phyloP scores from a whole-genome alignment of 805 yeast species.

The Spathaspora girioi region DNA sequence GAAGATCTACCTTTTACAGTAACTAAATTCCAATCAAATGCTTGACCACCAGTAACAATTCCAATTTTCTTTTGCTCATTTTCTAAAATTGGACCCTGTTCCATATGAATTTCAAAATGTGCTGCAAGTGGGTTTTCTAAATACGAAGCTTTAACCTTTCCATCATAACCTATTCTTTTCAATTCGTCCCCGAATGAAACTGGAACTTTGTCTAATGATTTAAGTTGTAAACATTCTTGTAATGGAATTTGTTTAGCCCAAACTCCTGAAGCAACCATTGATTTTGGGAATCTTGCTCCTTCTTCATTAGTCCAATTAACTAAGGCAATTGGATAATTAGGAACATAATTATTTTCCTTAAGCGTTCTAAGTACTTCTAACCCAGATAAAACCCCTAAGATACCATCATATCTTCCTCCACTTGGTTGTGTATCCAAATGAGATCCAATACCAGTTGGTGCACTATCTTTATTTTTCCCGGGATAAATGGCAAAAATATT shows the following conservation, averaged over 20 bases:
- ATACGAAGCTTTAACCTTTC: conserved; percentile 46
- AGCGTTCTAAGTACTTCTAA: conserved; percentile 64
- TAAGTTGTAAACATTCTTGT: conserved; percentile 48
- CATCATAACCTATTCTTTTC: conserved; percentile 60
- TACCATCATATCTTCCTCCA: conserved; percentile 76
- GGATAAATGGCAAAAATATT: conserved; percentile 65
- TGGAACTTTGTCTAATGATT: conserved; percentile 49
- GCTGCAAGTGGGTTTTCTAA: conserved; percentile 55
- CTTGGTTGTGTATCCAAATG: conserved; percentile 78
- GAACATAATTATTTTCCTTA: conserved; percentile 52
- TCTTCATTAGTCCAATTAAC: conserved; percentile 77
- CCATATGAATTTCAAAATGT: conserved; percentile 73
- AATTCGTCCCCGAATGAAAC: conserved; percentile 54
- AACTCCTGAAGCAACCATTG: conserved; percentile 63
- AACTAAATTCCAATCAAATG: conserved; percentile 58
- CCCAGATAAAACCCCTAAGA: conserved; percentile 64
- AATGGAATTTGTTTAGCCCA: conserved; percentile 54
- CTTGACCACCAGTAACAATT: conserved; percentile 64
- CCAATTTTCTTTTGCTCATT: conserved; percentile 55
- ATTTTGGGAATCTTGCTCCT: conserved; percentile 73
- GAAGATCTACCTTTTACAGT: conserved; percentile 60
- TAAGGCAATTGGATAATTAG: conserved; percentile 64
- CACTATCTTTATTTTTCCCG: conserved; percentile 39
- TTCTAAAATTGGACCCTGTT: conserved; percentile 73
- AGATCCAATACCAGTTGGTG: conserved; percentile 67